Evolutionary conservation across 164 flowering plant genomes (phyloP).

Genomic region (Pachysandra terminalis): DNA sequence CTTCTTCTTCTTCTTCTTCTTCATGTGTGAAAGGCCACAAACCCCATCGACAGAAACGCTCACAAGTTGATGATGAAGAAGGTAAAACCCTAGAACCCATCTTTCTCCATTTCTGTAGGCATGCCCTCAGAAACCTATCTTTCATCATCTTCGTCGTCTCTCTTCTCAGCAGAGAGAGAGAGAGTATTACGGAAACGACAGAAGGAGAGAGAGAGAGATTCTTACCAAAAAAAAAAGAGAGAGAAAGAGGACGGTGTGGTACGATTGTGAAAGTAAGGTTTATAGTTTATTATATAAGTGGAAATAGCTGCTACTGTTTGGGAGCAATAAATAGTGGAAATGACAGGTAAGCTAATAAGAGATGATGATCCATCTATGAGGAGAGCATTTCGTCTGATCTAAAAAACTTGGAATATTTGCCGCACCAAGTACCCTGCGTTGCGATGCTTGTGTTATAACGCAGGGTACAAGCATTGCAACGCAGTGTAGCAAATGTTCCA

Average conservation of each 20-base stretch:
- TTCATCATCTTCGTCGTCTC: slow-evolving; percentile 33
- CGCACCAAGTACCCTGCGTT: too few species aligned
- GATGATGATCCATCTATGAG: slow-evolving; percentile 18
- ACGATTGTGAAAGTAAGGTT: slow-evolving; percentile 17
- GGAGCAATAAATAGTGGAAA: slow-evolving; percentile 35
- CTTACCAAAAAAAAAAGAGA: neutral
- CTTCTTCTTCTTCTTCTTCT: slow-evolving; percentile 21
- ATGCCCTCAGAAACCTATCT: slow-evolving; percentile 36
- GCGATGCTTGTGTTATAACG: too few species aligned
- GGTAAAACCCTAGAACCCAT: slow-evolving; percentile 38
- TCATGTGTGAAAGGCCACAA: slow-evolving; percentile 41
- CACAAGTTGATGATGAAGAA: slow-evolving; percentile 30
- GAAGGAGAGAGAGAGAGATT: slow-evolving; percentile 16
- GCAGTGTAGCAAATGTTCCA: too few species aligned
- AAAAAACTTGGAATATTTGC: too few species aligned
- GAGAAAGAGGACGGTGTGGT: slow-evolving; percentile 11
- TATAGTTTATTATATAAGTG: slow-evolving; percentile 46
- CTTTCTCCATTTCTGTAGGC: slow-evolving; percentile 50
- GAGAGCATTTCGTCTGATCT: too few species aligned
- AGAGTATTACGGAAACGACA: too few species aligned
- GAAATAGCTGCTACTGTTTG: slow-evolving; percentile 8
- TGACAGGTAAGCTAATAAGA: slow-evolving; percentile 26
- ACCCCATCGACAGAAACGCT: slow-evolving; percentile 38
- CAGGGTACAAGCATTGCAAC: too few species aligned
- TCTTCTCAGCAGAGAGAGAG: too few species aligned